Conservation (phyloP, 2,329 filamentous ascomycete genomes). For the Hyphodiscus sp. region DNA sequence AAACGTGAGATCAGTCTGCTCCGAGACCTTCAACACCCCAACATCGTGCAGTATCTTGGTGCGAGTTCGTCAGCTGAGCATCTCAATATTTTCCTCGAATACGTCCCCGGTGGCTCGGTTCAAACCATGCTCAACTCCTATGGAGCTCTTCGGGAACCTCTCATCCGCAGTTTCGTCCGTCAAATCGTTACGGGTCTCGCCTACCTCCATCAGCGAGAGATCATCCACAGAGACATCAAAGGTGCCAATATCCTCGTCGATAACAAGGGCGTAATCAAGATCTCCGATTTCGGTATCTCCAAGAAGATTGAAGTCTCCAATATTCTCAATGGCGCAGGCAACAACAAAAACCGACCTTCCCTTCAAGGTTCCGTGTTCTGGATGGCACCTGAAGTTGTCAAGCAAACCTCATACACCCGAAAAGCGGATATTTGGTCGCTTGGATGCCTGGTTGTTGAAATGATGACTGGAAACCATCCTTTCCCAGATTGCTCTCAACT, state of each 20-base stretch:
- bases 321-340: slow-evolving; percentile 62
- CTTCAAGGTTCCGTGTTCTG: slow-evolving; percentile 97
- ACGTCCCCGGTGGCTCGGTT: slow-evolving; percentile 93
- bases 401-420: slow-evolving; percentile 94
- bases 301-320: slow-evolving; percentile 95
- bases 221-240: slow-evolving; percentile 98
- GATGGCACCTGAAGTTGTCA: slow-evolving; percentile 99
- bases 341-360: slow-evolving; percentile 66
- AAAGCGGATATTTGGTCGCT: slow-evolving; percentile 99
- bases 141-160: slow-evolving; percentile 84
- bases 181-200: slow-evolving; percentile 90
- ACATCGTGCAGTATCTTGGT: slow-evolving; percentile 97
- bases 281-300: slow-evolving; percentile 97
- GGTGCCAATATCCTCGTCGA: slow-evolving; percentile 97
- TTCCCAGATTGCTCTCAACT: slow-evolving; percentile 96
- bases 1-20: slow-evolving; percentile 95
- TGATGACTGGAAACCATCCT: slow-evolving; percentile 96
- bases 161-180: slow-evolving; percentile 93
- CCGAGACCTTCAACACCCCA: slow-evolving; percentile 88
- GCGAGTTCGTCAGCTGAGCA: slow-evolving; percentile 86
- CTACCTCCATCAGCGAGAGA: slow-evolving; percentile 89
- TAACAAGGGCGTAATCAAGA: slow-evolving; percentile 98
- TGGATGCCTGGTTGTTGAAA: slow-evolving; percentile 94
- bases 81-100: slow-evolving; percentile 99
- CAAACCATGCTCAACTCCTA: slow-evolving; percentile 99